Evolutionary conservation across 208 protist genomes (phyloP), one percentile per base, ranked within the genome.

Genomic region (Acanthamoeba polyphaga): DNA sequence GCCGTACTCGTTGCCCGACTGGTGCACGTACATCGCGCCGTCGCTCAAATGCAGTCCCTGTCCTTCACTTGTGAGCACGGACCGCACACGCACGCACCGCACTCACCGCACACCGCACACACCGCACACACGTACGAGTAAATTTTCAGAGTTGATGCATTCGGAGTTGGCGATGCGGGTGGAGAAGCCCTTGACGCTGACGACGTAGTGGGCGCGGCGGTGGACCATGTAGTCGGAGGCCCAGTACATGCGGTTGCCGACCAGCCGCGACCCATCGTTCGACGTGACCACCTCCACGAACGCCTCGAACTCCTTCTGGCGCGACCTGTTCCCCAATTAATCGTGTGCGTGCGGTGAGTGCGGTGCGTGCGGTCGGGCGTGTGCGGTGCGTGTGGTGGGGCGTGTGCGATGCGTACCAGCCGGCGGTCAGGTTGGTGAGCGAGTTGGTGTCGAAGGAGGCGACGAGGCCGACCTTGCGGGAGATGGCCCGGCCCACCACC

Each of bases 41-140:
- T 88, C 80, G 80, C 80, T 88, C 80, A 88, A 24, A 24, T 88
- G 80, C 46, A 88, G 80, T 6, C 80, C 80, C 80, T 84, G 12
- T n/a, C 3, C 24, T 7, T 13, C 55, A 60, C 19, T 60, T 7
- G 55, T 84, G 32, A 84, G 34, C 43, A 84, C 64, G 15, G n/a
- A 51, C 46, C 46, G 46, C 46, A 51, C 46, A 51, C 29, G 27
- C 15, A 38, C 66, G 9, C 19, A 17, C n/a, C 27, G 66, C 12
- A 27, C 27, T 9, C 55, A 74, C 15, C 29, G 27, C 13, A 38
- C 66, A 29, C 19, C 27, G 8, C 55, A 17, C 22, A 15, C 55
- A 8, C 55, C 13, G 22, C 22, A 24, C 55, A 24, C 17, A 15
- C 78, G 46, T 60, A 85, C 78, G 22, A 38, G 22, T 8, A n/a